Evolutionary conservation across 2,329 filamentous ascomycete genomes (phyloP), one percentile per base, ranked within the genome.

Genomic region (Arachnomyces sp.): DNA sequence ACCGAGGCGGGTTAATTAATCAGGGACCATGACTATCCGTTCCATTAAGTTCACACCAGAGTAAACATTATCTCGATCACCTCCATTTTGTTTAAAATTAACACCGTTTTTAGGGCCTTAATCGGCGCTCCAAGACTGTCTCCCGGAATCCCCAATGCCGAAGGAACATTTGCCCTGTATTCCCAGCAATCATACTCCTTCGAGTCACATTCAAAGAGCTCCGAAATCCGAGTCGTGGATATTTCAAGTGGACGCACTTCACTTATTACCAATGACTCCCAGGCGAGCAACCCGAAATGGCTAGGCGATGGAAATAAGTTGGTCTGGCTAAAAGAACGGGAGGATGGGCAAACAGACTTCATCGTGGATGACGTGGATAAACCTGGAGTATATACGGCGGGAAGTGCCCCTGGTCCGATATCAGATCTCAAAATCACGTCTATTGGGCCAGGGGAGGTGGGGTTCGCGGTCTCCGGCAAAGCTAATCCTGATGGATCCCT

Each of bases 171-270:
- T 18, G 63, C 65, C 4, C 58, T 70, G 8, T 71, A 68, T 50
- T 69, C 64, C 7, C 66, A 70, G 39, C 66, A 67, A 2, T 59
- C 61, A n/a, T 72, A 72, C 46, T 70, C 67, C 15, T 72, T 72
- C 48, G 65, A 70, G 20, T 65, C 64, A 1, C 68, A 71, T 48
- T 59, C 61, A 29, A 67, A 67, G 46, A 67, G 58, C 25, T 64
- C 59, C 34, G 68, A 71, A 45, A 65, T 71, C 34, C 61, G 64
- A 16, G 61, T 70, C 3, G 45, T 71, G 3, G 64, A 71, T 31
- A 57, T 71, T 28, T 50, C 53, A 8, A 61, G 58, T 13, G 63
- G 66, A 14, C 58, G 58, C 17, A 64, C 63, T 1, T 55, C 56
- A 8, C 52, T 67, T 8, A 55, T 71, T 36, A 67, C 65, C 30